A percentile compares a stretch with the other conserved stretches of the same genome.
phyloP scores from a whole-genome alignment of 2,329 filamentous ascomycete genomes.

The Lasiodiplodia hormozganensis region DNA sequence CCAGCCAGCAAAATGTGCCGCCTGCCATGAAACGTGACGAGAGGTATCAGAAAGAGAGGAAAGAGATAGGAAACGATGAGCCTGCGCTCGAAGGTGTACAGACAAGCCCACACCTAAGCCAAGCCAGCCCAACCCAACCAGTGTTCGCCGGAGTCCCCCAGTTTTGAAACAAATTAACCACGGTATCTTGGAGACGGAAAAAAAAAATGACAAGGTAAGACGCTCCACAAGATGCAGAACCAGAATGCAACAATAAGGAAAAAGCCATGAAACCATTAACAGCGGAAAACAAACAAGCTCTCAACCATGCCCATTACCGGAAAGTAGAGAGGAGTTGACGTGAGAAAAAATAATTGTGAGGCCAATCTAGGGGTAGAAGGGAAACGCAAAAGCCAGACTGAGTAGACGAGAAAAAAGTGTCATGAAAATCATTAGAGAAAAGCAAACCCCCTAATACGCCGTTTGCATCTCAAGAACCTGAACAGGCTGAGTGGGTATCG shows the following conservation, averaged over 20 bases:
- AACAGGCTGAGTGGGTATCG: conserved; percentile 49
- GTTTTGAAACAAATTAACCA: conserved; percentile 29
- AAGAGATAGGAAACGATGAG: conserved; percentile 24
- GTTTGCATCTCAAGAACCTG: conserved; percentile 53
- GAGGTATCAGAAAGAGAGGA: conserved; percentile 26
- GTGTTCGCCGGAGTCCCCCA: conserved; percentile 30
- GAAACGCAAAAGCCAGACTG: conserved; percentile 3
- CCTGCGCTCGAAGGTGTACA: conserved; percentile 28
- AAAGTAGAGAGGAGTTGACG: conserved; percentile 30
- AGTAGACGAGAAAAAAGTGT: conserved; percentile 10
- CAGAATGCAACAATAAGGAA: conserved; percentile 21
- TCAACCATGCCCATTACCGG: conserved; percentile 28
- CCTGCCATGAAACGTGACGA: conserved; percentile 23
- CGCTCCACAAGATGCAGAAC: conserved; percentile 29
- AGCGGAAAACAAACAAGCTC: conserved; percentile 20
- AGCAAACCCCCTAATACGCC: conserved; percentile 43
- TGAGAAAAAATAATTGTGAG: conserved; percentile 18
- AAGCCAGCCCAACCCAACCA: conserved; percentile 30
- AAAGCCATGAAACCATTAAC: conserved; percentile 26
- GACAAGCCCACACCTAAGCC: conserved; percentile 29
- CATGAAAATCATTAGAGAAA: conserved; percentile 30
- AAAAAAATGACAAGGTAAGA: conserved; percentile 12
- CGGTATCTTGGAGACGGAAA: conserved; percentile 24
- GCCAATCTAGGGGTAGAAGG: conserved; percentile 29
- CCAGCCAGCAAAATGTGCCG: conserved; percentile 28